Conservation (phyloP, 306 rosid genomes). For the Citrullus amarus region DNA sequence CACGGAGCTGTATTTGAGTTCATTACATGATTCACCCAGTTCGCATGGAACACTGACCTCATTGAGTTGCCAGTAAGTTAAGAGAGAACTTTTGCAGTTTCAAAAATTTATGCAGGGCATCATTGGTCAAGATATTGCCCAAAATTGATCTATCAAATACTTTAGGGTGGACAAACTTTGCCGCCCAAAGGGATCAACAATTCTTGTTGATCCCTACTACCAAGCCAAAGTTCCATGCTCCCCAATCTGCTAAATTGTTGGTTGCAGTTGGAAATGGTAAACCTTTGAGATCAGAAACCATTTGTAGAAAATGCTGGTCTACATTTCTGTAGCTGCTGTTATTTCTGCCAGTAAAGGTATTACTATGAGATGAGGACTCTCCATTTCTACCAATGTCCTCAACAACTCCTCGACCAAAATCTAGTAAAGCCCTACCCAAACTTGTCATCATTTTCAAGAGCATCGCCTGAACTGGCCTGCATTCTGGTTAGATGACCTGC, state of each 20-base stretch:
- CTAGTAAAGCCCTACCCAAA: conserved; percentile 85
- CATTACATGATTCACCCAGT: conserved; percentile 82
- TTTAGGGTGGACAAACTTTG: conserved; percentile 71
- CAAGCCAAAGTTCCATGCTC: conserved; percentile 75
- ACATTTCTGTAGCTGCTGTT: conserved; percentile 25
- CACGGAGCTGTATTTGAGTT: conserved; percentile 78
- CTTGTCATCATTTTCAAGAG: conserved; percentile 93
- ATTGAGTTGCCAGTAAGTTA: conserved; percentile 65
- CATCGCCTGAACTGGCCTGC: conserved; percentile 86
- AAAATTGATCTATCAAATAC: conserved; percentile 61
- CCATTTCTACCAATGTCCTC: conserved; percentile 88
- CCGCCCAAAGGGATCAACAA: conserved; percentile 73
- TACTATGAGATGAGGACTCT: conserved; percentile 40
- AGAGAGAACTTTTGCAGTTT: conserved; percentile 59
- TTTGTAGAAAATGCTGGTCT: conserved; percentile 34
- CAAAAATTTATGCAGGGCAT: conserved; percentile 43
- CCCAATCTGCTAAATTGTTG: conserved; percentile 54
- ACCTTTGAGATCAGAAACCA: conserved; percentile 79
- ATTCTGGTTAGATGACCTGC: conserved; percentile 36
- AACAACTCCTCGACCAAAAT: conserved; percentile 93
- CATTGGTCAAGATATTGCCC: conserved; percentile 40
- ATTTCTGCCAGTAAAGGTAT: conserved; percentile 24
- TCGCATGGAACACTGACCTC: conserved; percentile 61
- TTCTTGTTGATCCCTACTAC: conserved; percentile 65
- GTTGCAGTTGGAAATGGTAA: conserved; percentile 86